phyloP scores from a whole-genome alignment of 148 eudicot species.

The Cornus controversa region DNA sequence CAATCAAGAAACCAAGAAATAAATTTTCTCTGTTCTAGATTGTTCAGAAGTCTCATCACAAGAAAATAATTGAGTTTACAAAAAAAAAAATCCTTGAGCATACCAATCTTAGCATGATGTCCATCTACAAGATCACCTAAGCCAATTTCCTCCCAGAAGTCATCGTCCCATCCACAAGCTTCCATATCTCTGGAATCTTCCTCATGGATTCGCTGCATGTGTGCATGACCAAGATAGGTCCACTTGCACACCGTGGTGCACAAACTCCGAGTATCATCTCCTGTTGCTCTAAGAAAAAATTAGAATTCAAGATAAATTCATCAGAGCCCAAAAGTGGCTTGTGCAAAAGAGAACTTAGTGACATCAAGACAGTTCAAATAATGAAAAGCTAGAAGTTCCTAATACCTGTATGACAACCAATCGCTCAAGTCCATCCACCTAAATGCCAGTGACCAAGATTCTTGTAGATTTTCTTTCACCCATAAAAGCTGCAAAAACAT shows the following conservation, averaged over 20 bases:
- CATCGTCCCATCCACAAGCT: conserved; percentile 99
- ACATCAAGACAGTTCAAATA: background rate
- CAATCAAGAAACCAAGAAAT: background rate
- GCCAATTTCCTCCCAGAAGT: conserved; percentile 98
- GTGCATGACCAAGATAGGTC: conserved; percentile 99
- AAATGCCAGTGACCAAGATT: conserved; percentile 92
- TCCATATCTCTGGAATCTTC: conserved; percentile 81
- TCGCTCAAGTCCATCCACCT: conserved; percentile 99
- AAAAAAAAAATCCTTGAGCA: background rate
- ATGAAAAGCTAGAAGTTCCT: background rate
- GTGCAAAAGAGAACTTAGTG: background rate
- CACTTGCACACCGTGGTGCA: conserved; percentile 99
- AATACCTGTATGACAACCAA: conserved; percentile 90
- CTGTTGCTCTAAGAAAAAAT: conserved; percentile 70
- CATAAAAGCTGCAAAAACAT: conserved; percentile 73
- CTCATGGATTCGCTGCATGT: conserved; percentile 67
- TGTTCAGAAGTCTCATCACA: background rate
- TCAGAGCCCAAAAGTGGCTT: background rate
- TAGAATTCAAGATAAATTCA: conserved; percentile 12
- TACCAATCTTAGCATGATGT: conserved; percentile 98
- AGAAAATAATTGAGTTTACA: background rate
- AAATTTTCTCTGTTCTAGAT: background rate
- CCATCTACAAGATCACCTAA: conserved; percentile 93
- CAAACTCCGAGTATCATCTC: conserved; percentile 97
- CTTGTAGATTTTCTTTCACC: conserved; percentile 97